Base-by-base conservation (phyloP, 2,329 filamentous ascomycete genomes). In the Pseudocercospora fuligena region DNA sequence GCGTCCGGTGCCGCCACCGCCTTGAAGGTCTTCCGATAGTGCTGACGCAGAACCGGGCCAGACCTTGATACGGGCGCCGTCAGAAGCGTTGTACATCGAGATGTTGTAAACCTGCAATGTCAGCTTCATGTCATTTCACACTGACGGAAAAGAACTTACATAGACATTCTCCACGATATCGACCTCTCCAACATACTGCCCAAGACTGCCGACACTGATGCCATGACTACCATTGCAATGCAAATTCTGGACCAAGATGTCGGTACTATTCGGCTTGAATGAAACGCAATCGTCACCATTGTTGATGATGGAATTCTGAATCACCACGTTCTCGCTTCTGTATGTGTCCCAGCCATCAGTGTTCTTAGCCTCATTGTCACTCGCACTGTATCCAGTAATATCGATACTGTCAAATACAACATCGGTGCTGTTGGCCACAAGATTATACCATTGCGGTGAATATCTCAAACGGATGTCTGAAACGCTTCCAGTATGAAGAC, bases 181-280 rank as follows among this genome's bases (percentile, higher is more conserved):
- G 16, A 85, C 85, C 69, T 88, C 84, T 23, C 82, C 84, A 16
- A 80, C 73, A 73, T 92, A 92, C 77, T 92, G 89, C 23, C 90
- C 90, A 0, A 92, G 80, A 0, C 88, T 90, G 7, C 90, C 90
- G n/a, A 92, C 88, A 9, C 86, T 89, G 70, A 92, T 91, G 46
- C 90, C 90, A 73, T 92, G 90, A 2, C 88, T 90, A 36, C 89
- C 89, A 72, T 89, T 89, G 78, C 90, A 92, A 66, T 82, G 79
- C 3, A 92, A 79, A 68, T 89, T 88, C 75, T 92, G 89, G 5
- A 92, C 85, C 3, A 92, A 77, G 7, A 92, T 86, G 69, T 90
- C 85, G 51, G 88, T 91, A 72, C 85, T 88, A 76, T 92, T 92
- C 19, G 89, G 89, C 78, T 92, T 92, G 83, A 92, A 92, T 0